Evolutionary conservation across 2,329 filamentous ascomycete species (phyloP), one percentile per base, ranked within the genome.

Genomic region (Chaetomiaceae sp.): DNA sequence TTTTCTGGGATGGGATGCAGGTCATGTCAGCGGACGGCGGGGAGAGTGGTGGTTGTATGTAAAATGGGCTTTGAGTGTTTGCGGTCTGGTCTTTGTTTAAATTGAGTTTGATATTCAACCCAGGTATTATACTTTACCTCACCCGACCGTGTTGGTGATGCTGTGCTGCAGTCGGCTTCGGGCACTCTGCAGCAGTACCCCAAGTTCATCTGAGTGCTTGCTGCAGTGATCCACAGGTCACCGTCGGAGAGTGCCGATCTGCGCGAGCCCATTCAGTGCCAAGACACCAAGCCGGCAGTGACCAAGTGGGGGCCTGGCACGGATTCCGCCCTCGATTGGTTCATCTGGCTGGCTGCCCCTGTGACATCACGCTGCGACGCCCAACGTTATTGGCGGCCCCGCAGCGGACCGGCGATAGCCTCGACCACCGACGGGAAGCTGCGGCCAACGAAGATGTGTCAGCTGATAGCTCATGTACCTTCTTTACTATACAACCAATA

Each of bases 351-450:
- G 27, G 26, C 27, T 54, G 49, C 42, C 55, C 54, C 55, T 57
- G 53, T 57, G 55, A 57, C 53, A 57, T 56, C 55, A 57, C 48
- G 3, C 26, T 22, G 27, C 45, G 36, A 48, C 42, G 49, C 19
- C n/a, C n/a, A n/a, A n/a, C n/a, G n/a, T 41, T 44, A 57, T 57
- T 55, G 53, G 54, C 35, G 35, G 53, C 12, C 44, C 47, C 42
- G 38, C 42, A 29, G 26, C 17, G 39, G 39, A 24, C 32, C 26
- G 33, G 14, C 40, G 42, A 47, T 37, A 46, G 39, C 42, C 37
- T 42, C 33, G 36, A 39, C 37, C 32, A 15, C 20, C 6, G 17
- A n/a, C n/a, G n/a, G n/a, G n/a, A 9, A 26, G 6, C 8, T 12
- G 7, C 11, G 8, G 22, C 15, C 14, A 15, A 12, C 24, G 15